A percentile compares a stretch with the other conserved stretches of the same genome.
phyloP scores from a whole-genome alignment of 75 land plant species.

The Isoetes taiwanensis region DNA sequence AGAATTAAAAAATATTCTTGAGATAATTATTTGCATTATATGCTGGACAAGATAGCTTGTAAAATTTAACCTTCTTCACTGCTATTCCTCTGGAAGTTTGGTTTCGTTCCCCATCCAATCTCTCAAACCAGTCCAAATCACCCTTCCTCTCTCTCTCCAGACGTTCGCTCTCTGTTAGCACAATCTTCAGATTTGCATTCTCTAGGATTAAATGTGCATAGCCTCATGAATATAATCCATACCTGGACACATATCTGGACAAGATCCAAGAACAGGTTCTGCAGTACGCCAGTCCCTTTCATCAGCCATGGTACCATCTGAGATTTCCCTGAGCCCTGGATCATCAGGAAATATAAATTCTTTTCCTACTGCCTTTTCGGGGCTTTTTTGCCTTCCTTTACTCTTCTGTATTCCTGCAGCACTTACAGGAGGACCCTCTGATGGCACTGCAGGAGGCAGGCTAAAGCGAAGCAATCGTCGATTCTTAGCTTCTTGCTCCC shows the following conservation, averaged over 20 bases:
- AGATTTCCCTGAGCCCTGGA: too few species aligned
- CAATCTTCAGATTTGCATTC: neutral
- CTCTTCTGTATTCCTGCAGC: neutral
- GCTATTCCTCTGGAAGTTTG: conserved; percentile 62
- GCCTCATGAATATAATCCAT: too few species aligned
- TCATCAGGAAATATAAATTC: neutral
- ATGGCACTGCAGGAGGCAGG: too few species aligned
- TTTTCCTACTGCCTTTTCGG: too few species aligned
- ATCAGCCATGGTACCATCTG: conserved; percentile 19
- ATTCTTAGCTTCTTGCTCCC: conserved; percentile 63
- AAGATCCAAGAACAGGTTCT: conserved; percentile 53
- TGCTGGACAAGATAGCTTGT: neutral
- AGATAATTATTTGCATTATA: neutral
- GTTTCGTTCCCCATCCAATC: conserved; percentile 91
- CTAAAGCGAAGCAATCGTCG: conserved; percentile 73
- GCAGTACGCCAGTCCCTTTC: conserved; percentile 22
- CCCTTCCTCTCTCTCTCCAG: conserved; percentile 92
- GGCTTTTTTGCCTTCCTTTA: neutral
- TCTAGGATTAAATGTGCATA: neutral
- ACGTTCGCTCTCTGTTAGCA: conserved; percentile 59
- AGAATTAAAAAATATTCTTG: neutral
- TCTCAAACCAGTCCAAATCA: conserved; percentile 78
- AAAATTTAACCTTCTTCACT: conserved; percentile 35
- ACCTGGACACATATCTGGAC: conserved; percentile 99
- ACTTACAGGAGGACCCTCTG: too few species aligned